These are phyloP conservation scores for Meripilus lineatus DNA, from an alignment of 1,284 basidiomycete species.

Conservation along the genomic window DNA sequence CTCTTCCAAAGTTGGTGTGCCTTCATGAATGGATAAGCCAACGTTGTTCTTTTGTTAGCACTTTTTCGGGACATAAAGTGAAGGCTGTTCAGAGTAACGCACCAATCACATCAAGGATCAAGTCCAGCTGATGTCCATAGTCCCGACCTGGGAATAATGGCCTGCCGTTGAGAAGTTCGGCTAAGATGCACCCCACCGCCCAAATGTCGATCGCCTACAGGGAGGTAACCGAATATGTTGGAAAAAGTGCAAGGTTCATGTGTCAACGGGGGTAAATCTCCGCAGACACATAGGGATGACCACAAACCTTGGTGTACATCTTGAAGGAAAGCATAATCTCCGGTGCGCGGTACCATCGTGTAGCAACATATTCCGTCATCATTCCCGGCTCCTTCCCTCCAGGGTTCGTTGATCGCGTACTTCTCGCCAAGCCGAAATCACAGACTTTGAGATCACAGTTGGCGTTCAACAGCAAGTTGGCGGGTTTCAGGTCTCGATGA, in stretches of 20 bases:
- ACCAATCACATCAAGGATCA: slow-evolving; percentile 87
- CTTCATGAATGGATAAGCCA: slow-evolving; percentile 22
- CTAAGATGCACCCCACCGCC: slow-evolving; percentile 87
- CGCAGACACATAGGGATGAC: neutral
- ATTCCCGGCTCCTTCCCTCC: slow-evolving; percentile 67
- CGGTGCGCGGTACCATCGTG: slow-evolving; percentile 80
- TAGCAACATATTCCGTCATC: slow-evolving; percentile 86
- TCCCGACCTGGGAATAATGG: slow-evolving; percentile 87
- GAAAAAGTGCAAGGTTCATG: neutral
- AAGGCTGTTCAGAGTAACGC: slow-evolving; percentile 4
- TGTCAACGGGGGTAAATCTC: neutral
- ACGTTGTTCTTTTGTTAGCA: neutral
- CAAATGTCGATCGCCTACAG: slow-evolving; percentile 73
- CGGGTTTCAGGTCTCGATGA: slow-evolving; percentile 80
- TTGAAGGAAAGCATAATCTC: slow-evolving; percentile 92
- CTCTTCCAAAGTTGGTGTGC: slow-evolving; percentile 82
- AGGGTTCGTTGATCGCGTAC: slow-evolving; percentile 57
- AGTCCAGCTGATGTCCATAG: slow-evolving; percentile 82
- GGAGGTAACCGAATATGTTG: neutral
- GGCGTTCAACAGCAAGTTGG: slow-evolving; percentile 76
- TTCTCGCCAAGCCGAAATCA: slow-evolving; percentile 80
- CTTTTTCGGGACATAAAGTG: neutral
- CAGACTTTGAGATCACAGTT: slow-evolving; percentile 87
- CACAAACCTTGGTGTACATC: slow-evolving; percentile 66
- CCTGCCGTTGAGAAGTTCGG: slow-evolving; percentile 78